These are phyloP conservation scores for Sarcocystis neurona DNA, from an alignment of 169 alveolate genomes.

Conservation along the genomic window DNA sequence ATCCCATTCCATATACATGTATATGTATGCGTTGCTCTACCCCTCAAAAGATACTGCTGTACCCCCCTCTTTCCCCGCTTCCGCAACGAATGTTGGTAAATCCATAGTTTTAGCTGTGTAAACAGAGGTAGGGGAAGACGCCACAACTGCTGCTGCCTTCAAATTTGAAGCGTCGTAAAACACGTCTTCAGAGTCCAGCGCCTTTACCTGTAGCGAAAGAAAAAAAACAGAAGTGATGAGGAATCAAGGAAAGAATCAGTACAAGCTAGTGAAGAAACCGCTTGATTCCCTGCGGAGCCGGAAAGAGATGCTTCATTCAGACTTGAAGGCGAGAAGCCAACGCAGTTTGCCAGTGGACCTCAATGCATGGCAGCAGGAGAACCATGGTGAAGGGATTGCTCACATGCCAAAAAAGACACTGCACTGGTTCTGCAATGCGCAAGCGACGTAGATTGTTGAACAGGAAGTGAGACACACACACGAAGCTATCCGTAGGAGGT, in stretches of 20 bases:
- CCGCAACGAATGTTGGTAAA: background rate
- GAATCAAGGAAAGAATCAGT: background rate
- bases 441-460: too few species aligned
- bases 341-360: too few species aligned
- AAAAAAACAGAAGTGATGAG: background rate
- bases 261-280: background rate
- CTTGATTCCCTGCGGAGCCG: too few species aligned
- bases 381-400: too few species aligned
- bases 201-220: background rate
- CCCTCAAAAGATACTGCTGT: background rate
- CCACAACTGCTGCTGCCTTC: background rate
- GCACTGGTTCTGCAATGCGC: too few species aligned
- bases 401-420: too few species aligned
- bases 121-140: background rate
- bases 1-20: background rate
- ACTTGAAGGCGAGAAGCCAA: too few species aligned
- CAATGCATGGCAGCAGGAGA: too few species aligned
- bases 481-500: too few species aligned
- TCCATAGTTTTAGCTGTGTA: constrained; percentile 27
- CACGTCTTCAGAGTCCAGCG: background rate
- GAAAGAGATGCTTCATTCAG: too few species aligned
- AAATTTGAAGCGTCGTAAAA: background rate
- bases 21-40: background rate
- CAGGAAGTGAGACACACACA: too few species aligned
- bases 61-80: background rate